Evolutionary conservation across 345 rosid genomes (phyloP).

Genomic region (Arabidopsis suecica): DNA sequence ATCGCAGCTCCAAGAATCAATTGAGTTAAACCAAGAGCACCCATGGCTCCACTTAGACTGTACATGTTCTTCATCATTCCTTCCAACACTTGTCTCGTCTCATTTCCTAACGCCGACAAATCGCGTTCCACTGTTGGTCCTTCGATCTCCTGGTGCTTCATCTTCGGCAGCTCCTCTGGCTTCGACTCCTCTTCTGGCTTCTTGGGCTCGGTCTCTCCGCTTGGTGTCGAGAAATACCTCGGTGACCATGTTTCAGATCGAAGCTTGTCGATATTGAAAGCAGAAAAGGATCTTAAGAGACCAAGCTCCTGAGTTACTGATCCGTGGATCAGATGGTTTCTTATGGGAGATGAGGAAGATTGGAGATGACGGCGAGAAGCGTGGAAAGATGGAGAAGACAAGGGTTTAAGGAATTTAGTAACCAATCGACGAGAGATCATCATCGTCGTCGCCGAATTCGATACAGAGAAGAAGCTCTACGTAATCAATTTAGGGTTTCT

Average conservation of each 20-base stretch:
- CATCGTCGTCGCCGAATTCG: constrained; percentile 28
- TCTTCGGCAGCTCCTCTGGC: constrained; percentile 60
- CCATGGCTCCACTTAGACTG: constrained; percentile 66
- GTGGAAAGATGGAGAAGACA: constrained; percentile 49
- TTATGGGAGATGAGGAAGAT: constrained; percentile 53
- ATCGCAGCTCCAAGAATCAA: constrained; percentile 74
- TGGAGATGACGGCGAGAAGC: constrained; percentile 67
- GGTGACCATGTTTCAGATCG: constrained; percentile 42
- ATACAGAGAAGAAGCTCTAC: constrained; percentile 9
- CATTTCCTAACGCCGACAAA: constrained; percentile 72
- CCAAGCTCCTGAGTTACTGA: constrained; percentile 16
- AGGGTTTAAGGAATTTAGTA: constrained; percentile 39
- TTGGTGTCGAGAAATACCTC: constrained; percentile 54
- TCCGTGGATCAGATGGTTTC: constrained; percentile 35
- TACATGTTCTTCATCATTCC: constrained; percentile 77
- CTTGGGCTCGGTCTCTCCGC: constrained; percentile 23
- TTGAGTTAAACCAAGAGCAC: constrained; percentile 68
- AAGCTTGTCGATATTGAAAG: constrained; percentile 18
- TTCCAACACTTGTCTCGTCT: constrained; percentile 76
- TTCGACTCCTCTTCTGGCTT: constrained; percentile 27
- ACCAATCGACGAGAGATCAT: constrained; percentile 45
- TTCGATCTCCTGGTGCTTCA: constrained; percentile 94
- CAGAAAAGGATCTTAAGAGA: constrained; percentile 41
- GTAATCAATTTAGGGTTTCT: constrained; percentile 21
- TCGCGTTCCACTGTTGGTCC: constrained; percentile 94